Evolutionary conservation across 2,329 filamentous ascomycete species (phyloP).

Genomic region (Exserohilum rostratum): DNA sequence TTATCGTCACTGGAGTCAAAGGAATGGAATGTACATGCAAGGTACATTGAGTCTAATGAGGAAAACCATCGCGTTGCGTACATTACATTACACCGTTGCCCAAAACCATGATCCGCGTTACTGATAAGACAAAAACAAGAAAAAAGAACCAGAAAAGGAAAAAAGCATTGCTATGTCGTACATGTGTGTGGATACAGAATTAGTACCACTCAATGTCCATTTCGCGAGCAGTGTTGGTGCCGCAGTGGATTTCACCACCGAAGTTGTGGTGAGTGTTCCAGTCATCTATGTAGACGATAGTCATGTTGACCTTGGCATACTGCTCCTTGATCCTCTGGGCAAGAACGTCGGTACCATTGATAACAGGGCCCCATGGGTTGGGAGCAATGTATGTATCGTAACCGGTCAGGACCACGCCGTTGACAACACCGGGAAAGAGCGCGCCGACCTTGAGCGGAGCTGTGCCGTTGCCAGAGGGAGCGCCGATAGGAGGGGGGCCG

Average conservation of each 20-base stretch:
- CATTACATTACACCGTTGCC: too few species aligned
- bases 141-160: too few species aligned
- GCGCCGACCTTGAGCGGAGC: neutral
- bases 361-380: neutral
- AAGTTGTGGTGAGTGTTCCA: conserved; percentile 11
- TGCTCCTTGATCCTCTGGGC: neutral
- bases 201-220: conserved; percentile 2
- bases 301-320: conserved; percentile 6
- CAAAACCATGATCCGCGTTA: too few species aligned
- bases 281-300: conserved; percentile 11
- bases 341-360: neutral
- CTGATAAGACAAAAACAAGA: too few species aligned
- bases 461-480: neutral
- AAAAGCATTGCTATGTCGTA: too few species aligned
- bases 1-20: too few species aligned
- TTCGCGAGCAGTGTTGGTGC: conserved; percentile 10
- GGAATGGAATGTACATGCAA: too few species aligned
- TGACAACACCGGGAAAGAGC: neutral
- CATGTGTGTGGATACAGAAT: too few species aligned
- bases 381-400: neutral
- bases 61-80: too few species aligned
- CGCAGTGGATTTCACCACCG: conserved; percentile 14
- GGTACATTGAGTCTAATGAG: too few species aligned
- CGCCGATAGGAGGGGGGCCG: neutral
- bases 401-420: conserved; percentile 1